These are phyloP conservation scores for Phialophora expanda DNA, from an alignment of 2,329 filamentous ascomycete species.

Conservation along the genomic window DNA sequence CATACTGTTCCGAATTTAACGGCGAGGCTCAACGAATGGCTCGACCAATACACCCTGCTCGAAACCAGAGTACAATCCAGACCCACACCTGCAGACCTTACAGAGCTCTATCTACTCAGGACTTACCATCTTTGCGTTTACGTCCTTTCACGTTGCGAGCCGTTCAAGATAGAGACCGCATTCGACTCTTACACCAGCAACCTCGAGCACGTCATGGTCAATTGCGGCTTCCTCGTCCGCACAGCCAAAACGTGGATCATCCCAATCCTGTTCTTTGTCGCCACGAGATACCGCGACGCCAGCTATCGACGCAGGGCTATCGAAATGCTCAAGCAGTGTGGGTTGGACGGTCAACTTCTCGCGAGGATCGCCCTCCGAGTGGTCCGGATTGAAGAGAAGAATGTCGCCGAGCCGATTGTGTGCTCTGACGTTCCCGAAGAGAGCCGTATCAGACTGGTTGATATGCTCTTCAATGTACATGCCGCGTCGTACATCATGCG, in stretches of 20 bases:
- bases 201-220: slow-evolving; percentile 25
- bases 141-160: slow-evolving; percentile 30
- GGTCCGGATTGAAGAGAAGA: slow-evolving; percentile 27
- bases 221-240: slow-evolving; percentile 11
- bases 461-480: slow-evolving; percentile 6
- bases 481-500: slow-evolving; percentile 10
- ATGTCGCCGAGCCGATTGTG: slow-evolving; percentile 16
- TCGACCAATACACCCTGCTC: slow-evolving; percentile 17
- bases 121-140: slow-evolving; percentile 24
- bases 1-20: slow-evolving; percentile 27
- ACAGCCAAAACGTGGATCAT: slow-evolving; percentile 10
- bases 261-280: slow-evolving; percentile 32
- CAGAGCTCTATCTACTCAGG: slow-evolving; percentile 23
- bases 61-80: slow-evolving; percentile 3
- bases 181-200: slow-evolving; percentile 25
- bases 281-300: slow-evolving; percentile 27
- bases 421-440: slow-evolving; percentile 28
- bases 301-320: slow-evolving; percentile 26
- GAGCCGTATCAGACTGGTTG: slow-evolving; percentile 21
- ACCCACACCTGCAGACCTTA: background rate
- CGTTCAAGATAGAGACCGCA: slow-evolving; percentile 24
- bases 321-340: slow-evolving; percentile 22
- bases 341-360: slow-evolving; percentile 25
- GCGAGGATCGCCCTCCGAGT: slow-evolving; percentile 25
- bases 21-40: slow-evolving; percentile 27